phyloP scores from a whole-genome alignment of 2,329 filamentous ascomycete genomes.

The Clonostachys sp. region DNA sequence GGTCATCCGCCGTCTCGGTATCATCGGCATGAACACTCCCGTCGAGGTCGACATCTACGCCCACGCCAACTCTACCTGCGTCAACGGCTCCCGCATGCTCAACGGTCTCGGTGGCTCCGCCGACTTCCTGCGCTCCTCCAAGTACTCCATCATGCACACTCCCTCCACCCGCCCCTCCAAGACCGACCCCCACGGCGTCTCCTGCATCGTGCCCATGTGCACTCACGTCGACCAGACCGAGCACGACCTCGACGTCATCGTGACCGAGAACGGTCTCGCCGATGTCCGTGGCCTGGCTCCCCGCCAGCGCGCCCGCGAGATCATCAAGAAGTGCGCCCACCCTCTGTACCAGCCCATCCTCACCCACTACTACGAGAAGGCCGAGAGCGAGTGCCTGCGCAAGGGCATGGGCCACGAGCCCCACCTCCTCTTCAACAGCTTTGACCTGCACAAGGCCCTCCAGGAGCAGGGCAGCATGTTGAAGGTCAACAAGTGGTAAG shows the following conservation, averaged over 20 bases:
- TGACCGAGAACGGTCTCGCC: conserved; percentile 71
- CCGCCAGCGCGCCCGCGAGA: conserved; percentile 74
- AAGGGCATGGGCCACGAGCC: conserved; percentile 91
- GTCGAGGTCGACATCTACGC: conserved; percentile 95
- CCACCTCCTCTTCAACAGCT: conserved; percentile 78
- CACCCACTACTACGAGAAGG: conserved; percentile 76
- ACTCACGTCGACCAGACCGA: conserved; percentile 92
- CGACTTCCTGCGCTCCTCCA: conserved; percentile 73
- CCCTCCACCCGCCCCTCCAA: conserved; percentile 77
- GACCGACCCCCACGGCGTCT: conserved; percentile 76
- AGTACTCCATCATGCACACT: conserved; percentile 93
- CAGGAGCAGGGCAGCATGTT: conserved; percentile 80
- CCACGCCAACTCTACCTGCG: conserved; percentile 85
- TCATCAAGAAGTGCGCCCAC: conserved; percentile 84
- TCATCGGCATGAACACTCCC: conserved; percentile 93
- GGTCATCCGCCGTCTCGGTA: conserved; percentile 80
- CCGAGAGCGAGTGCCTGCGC: conserved; percentile 78
- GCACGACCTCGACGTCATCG: conserved; percentile 86
- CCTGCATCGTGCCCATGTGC: conserved; percentile 90
- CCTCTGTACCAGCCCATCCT: conserved; percentile 81
- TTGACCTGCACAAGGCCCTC: conserved; percentile 85
- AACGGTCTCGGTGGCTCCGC: conserved; percentile 80
- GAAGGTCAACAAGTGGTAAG: conserved; percentile 66
- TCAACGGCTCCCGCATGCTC: conserved; percentile 84
- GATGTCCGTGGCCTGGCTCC: conserved; percentile 81